Percentiles rank a stretch among this genome's conserved stretches.
Conservation (phyloP, 129 eudicot species). For the Tagetes patula region DNA sequence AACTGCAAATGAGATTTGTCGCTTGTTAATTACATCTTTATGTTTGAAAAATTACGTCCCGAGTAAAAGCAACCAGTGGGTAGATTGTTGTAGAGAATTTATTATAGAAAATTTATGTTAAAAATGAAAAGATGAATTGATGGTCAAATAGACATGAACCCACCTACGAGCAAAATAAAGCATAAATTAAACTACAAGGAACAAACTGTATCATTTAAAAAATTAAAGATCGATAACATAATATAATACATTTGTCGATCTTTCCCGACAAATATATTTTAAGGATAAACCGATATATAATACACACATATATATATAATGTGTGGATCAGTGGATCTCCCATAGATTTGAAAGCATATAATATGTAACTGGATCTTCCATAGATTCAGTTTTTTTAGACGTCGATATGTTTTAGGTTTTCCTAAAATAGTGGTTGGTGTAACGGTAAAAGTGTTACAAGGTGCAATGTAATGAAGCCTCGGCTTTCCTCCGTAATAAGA, state of each 20-base stretch:
- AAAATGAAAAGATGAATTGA: too few relatives aligned
- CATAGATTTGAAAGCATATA: constrained; percentile 7
- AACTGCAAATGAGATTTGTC: too few relatives aligned
- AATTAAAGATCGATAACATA: neutral
- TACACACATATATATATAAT: neutral
- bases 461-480: too few relatives aligned
- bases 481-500: too few relatives aligned
- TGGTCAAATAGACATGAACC: too few relatives aligned
- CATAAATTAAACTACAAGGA: neutral
- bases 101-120: too few relatives aligned
- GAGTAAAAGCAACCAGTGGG: too few relatives aligned
- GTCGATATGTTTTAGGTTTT: neutral
- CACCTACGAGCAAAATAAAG: neutral
- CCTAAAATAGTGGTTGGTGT: neutral
- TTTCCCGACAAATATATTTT: neutral
- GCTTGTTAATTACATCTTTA: too few relatives aligned
- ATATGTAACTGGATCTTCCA: too few relatives aligned
- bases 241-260: neutral
- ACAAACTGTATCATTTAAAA: neutral
- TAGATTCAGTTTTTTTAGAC: neutral
- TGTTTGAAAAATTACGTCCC: too few relatives aligned
- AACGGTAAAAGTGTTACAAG: too few relatives aligned
- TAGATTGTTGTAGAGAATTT: too few relatives aligned
- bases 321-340: neutral
- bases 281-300: neutral